phyloP scores from a whole-genome alignment of 768 basidiomycete genomes.

The Mycena chlorophos region DNA sequence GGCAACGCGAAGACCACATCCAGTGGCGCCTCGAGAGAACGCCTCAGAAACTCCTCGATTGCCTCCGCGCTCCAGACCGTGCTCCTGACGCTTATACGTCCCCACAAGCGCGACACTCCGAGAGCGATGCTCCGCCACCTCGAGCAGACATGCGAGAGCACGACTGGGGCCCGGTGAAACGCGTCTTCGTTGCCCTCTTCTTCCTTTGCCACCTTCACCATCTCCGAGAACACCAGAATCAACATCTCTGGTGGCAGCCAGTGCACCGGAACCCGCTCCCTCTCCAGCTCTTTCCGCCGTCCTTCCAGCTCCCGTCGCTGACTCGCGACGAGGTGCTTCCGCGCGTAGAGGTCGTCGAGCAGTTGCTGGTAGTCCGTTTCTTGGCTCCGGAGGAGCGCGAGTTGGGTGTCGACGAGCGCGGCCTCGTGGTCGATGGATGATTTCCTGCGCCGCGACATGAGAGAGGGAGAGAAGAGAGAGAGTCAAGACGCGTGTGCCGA shows the following conservation, averaged over 20 bases:
- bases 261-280: conserved; percentile 46
- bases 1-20: conserved; percentile 31
- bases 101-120: conserved; percentile 47
- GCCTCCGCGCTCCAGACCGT: conserved; percentile 22
- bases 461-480: too few species aligned
- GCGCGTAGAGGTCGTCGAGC: conserved; percentile 39
- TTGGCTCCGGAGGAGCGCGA: conserved; percentile 35
- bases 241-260: conserved; percentile 54
- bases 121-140: conserved; percentile 51
- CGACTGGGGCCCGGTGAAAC: conserved; percentile 36
- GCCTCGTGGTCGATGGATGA: conserved; percentile 38
- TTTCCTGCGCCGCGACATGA: conserved; percentile 30
- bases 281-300: conserved; percentile 35
- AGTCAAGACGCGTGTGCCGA: too few species aligned
- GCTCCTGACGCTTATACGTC: conserved; percentile 34
- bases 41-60: conserved; percentile 33
- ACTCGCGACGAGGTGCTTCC: conserved; percentile 35
- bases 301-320: conserved; percentile 35
- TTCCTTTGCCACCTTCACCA: too few species aligned
- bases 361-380: conserved; percentile 43
- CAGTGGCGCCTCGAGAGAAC: conserved; percentile 35
- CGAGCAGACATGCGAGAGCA: conserved; percentile 50
- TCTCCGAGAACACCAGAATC: conserved; percentile 46
- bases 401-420: conserved; percentile 37
- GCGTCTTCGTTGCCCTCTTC: conserved; percentile 27